phyloP scores from a whole-genome alignment of 208 protist species.

The Jaenimonas drosophilae region DNA sequence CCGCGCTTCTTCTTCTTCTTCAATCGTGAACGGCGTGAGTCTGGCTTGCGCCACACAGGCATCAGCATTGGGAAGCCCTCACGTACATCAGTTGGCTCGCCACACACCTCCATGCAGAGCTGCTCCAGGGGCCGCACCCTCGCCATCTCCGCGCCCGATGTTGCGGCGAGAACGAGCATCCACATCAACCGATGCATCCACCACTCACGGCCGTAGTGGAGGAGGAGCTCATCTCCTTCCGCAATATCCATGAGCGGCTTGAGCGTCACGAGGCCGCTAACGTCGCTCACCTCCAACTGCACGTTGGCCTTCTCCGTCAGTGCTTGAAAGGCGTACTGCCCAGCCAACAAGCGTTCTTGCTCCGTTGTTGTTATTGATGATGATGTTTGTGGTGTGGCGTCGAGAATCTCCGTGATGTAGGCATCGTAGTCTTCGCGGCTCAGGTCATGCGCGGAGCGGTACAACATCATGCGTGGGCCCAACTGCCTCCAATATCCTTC shows the following conservation, averaged over 20 bases:
- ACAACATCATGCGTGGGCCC: conserved; percentile 56
- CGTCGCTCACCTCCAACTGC: conserved; percentile 33
- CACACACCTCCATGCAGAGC: too few species aligned
- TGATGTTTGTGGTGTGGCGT: conserved; percentile 1
- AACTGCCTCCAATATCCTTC: conserved; percentile 49
- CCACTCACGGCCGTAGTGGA: conserved; percentile 86
- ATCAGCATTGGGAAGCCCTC: conserved; percentile 71
- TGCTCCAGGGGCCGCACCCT: conserved; percentile 64
- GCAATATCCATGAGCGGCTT: conserved; percentile 46
- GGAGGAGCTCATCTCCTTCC: conserved; percentile 63
- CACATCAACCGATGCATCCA: conserved; percentile 70
- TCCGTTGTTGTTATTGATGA: conserved; percentile 9
- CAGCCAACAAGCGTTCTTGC: conserved; percentile 16
- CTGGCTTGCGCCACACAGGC: too few species aligned
- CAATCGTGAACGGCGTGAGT: too few species aligned
- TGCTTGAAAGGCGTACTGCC: conserved; percentile 21
- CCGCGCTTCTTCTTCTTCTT: too few species aligned
- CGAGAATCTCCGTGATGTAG: conserved; percentile 7
- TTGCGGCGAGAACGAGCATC: conserved; percentile 33
- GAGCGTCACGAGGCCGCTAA: conserved; percentile 38
- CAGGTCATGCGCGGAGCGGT: conserved; percentile 28
- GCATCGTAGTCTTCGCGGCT: conserved; percentile 16
- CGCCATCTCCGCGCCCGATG: conserved; percentile 26
- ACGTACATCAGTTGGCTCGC: conserved; percentile 23
- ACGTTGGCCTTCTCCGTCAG: conserved; percentile 69